Conservation (phyloP, 2,329 filamentous ascomycete species). For the Arthrocladium fulminans region DNA sequence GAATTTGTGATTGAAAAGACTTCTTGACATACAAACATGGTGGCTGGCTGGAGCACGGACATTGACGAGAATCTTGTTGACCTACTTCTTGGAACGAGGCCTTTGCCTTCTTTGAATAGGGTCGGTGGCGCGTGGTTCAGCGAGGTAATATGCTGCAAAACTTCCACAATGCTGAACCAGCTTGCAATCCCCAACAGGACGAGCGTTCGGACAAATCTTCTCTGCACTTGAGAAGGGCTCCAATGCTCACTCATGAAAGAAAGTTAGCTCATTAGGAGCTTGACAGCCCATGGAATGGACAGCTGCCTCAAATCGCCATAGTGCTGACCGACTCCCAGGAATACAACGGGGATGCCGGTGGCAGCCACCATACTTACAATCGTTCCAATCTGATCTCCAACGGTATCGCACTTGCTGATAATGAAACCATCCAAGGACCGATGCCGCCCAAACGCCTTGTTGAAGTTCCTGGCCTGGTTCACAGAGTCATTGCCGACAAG, state of each 20-base stretch:
- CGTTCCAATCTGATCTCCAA: constrained; percentile 97
- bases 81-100: not conserved
- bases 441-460: constrained; percentile 74
- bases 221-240: not conserved
- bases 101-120: not conserved
- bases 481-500: constrained; percentile 93
- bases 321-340: constrained; percentile 67
- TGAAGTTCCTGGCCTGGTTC: constrained; percentile 93
- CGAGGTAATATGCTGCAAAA: too few relatives aligned
- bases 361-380: constrained; percentile 96
- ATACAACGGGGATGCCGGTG: constrained; percentile 90
- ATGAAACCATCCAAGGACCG: constrained; percentile 89
- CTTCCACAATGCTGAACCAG: too few relatives aligned
- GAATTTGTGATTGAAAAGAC: constrained; percentile 8
- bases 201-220: not conserved
- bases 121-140: not conserved
- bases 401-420: constrained; percentile 96
- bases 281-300: constrained; percentile 56
- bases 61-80: not conserved
- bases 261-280: constrained; percentile 47
- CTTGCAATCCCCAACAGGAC: too few relatives aligned
- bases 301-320: constrained; percentile 57
- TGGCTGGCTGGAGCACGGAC: not conserved
- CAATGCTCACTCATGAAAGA: not conserved
- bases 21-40: not conserved